Percentiles rank a stretch among this genome's conserved stretches.
phyloP scores from a whole-genome alignment of 768 basidiomycete species.

The Lactarius hengduanensis region DNA sequence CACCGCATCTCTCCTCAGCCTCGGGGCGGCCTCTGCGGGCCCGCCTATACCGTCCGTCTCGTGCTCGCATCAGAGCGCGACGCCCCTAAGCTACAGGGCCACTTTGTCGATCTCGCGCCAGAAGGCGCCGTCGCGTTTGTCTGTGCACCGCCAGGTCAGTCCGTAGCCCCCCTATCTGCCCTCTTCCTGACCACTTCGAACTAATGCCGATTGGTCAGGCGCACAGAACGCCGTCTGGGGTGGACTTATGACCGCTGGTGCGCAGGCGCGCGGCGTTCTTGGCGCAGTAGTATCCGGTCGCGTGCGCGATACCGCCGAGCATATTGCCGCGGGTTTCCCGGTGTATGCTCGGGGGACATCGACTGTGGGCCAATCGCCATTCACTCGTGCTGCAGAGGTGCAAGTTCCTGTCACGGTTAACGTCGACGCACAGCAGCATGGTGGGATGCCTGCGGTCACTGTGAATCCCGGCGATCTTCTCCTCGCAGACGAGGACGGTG shows the following conservation, averaged over 20 bases:
- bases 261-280: conserved; percentile 61
- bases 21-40: conserved; percentile 52
- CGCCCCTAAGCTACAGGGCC: conserved; percentile 62
- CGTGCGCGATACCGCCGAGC: conserved; percentile 82
- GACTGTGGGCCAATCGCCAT: conserved; percentile 82
- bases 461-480: conserved; percentile 80
- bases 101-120: conserved; percentile 81
- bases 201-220: conserved; percentile 40
- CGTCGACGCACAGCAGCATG: conserved; percentile 34
- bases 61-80: conserved; percentile 55
- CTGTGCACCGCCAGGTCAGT: conserved; percentile 65
- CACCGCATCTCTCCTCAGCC: conserved; percentile 50
- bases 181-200: neutral
- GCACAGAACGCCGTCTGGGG: conserved; percentile 88
- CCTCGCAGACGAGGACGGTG: conserved; percentile 86
- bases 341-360: conserved; percentile 82
- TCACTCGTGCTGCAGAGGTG: conserved; percentile 75
- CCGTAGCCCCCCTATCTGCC: conserved; percentile 25
- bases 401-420: conserved; percentile 61
- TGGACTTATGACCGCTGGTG: conserved; percentile 87
- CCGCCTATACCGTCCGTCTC: conserved; percentile 88
- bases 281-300: conserved; percentile 85
- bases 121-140: conserved; percentile 69
- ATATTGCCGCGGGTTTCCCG: conserved; percentile 64
- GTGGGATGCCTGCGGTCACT: conserved; percentile 51